Base-by-base conservation (phyloP, 768 basidiomycete species). In the Boletus reticulatus region DNA sequence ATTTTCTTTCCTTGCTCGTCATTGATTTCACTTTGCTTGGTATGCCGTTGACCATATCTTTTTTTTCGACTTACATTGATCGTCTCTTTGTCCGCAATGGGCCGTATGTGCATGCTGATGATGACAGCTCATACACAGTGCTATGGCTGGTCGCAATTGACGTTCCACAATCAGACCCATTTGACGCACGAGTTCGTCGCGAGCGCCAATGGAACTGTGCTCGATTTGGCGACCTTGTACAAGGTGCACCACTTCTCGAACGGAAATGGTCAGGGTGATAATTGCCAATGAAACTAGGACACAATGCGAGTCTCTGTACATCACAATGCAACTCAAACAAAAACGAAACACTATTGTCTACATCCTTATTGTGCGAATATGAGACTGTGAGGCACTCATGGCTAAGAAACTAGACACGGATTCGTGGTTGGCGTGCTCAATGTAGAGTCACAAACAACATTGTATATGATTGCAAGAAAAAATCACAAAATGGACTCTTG, bases 61-160 rank as follows among this genome's bases (percentile, higher is more conserved):
- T 16, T 16, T 37, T 16, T 37, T 37, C 36, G 13, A 37, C 38
- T n/a, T 10, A 9, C 7, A 6, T 17, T 39, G n/a, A 39, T 14
- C 38, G 12, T 14, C 34, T 47, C 44, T 32, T 44, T 16, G 16
- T 17, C 16, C 10, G 17, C n/a, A 17, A 6, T 13, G 12, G 17
- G n/a, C 4, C 12, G 27, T 29, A 20, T 8, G 9, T 36, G 11
- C 17, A 7, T 8, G 17, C 43, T 61, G 37, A 61, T n/a, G 22
- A n/a, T 1, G 20, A 37, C 38, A n/a, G 22, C 27, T n/a, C 9
- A n/a, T n/a, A n/a, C 29, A 42, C 29, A 55, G 67, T 12, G 16
- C 63, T 69, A 68, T 19, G 67, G 67, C 34, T 68, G 67, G 67
- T 68, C 67, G 17, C 59, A 62, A 24, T 43, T 69, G 39, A 69